Percentiles rank a stretch among this genome's conserved stretches.
phyloP scores from a whole-genome alignment of 495 filamentous ascomycete species.

The Xylaria venustula region DNA sequence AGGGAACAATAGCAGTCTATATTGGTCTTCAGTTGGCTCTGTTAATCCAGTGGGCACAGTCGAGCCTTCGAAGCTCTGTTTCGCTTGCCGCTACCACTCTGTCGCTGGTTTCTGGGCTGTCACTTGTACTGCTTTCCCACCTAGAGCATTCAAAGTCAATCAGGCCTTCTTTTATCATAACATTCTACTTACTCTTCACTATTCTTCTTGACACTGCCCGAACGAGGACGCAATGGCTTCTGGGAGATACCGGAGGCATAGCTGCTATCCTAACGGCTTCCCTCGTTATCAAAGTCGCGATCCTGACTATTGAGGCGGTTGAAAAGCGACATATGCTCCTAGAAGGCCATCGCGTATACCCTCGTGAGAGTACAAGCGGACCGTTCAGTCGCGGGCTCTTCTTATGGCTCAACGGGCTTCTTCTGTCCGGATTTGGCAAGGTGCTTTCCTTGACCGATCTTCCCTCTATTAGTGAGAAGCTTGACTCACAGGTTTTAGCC shows the following conservation, averaged over 20 bases:
- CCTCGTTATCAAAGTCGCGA: constrained; percentile 25
- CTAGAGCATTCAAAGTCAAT: constrained; percentile 39
- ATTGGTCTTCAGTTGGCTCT: constrained; percentile 46
- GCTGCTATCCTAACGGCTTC: constrained; percentile 20
- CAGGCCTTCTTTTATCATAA: constrained; percentile 53
- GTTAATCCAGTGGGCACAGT: constrained; percentile 48
- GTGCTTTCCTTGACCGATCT: constrained; percentile 34
- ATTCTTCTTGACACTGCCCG: constrained; percentile 54
- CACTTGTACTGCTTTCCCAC: constrained; percentile 38
- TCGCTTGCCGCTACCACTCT: constrained; percentile 51
- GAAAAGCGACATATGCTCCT: constrained; percentile 52
- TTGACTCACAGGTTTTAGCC: constrained; percentile 41
- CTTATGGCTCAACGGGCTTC: constrained; percentile 42
- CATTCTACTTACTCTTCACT: constrained; percentile 55
- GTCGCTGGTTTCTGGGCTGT: constrained; percentile 32
- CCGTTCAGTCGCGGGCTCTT: constrained; percentile 36
- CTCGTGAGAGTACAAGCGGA: constrained; percentile 35
- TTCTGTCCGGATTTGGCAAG: constrained; percentile 28
- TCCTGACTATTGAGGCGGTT: constrained; percentile 50
- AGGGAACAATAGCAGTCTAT: constrained; percentile 38
- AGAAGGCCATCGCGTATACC: constrained; percentile 32
- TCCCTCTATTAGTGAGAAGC: constrained; percentile 46
- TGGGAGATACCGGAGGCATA: constrained; percentile 7
- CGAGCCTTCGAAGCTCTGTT: constrained; percentile 36
- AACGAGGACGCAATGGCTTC: constrained; percentile 44